Base-by-base conservation (phyloP, 2,329 filamentous ascomycete genomes). In the Bipolaris zeicola region DNA sequence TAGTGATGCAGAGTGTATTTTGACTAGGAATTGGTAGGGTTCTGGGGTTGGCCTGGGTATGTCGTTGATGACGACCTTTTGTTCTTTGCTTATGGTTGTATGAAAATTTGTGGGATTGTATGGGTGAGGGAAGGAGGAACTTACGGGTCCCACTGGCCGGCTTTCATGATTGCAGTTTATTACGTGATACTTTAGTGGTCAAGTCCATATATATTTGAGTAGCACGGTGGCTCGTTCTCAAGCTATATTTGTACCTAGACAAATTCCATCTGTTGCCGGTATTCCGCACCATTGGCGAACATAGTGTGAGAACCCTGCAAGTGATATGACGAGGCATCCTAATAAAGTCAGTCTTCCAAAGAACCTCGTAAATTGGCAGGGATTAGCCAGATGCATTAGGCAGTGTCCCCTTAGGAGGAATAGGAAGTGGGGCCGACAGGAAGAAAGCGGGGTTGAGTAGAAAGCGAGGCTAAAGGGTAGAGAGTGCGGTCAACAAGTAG, bases 21-120 rank as follows among this genome's bases (percentile, higher is more conserved):
- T 72, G 28, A 69, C 63, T 14, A 72, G 61, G 38, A 70, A 71
- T 59, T 71, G 69, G n/a, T 65, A 64, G 6, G 62, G 52, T 18
- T 56, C 63, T 24, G 66, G 60, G 0, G 57, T 45, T 2, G 66
- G 69, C n/a, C 64, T 68, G 0, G 68, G 63, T 3, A 72, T 57
- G 43, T 72, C 68, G 43, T 71, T 71, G 11, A 72, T 62, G 34
- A 72, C 66, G 7, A 72, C 65, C 49, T 72, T 73, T 31, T 71
- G 63, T 18, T 56, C 47, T 45, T 68, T 69, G 2, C 68, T 71
- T 2, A 0, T 3, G 5, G 6, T 8, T 2, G 2, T 11, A 2
- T 52, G 16, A 52, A 42, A 16, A 43, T 31, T 4, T 5, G 0
- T 26, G n/a, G 13, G 3, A 16, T 3, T 37, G 7, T n/a, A 22